Evolutionary conservation across 129 eudicot species (phyloP).

Genomic region (Oenanthe sinensis): DNA sequence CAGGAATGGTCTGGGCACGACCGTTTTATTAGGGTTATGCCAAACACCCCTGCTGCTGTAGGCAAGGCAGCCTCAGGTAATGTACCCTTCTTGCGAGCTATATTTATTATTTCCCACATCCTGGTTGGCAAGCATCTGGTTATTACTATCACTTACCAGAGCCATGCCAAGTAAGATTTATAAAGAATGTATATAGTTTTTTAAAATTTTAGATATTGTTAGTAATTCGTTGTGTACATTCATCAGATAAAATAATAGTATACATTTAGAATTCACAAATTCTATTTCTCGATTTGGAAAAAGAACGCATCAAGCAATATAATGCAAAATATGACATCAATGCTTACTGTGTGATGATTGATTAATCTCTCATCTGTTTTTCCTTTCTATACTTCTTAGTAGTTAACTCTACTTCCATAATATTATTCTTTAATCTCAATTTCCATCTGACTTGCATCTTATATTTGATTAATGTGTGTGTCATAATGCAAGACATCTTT

Average conservation of each 20-base stretch:
- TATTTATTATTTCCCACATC: background rate
- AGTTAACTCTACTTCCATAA: background rate
- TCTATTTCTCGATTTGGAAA: background rate
- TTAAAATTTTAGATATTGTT: background rate
- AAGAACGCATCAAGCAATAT: background rate
- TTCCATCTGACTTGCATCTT: background rate
- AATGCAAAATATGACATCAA: background rate
- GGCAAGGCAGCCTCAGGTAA: constrained; percentile 94
- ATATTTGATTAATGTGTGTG: background rate
- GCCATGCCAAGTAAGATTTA: background rate
- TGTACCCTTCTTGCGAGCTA: background rate
- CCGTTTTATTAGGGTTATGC: constrained; percentile 97
- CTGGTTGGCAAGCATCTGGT: background rate
- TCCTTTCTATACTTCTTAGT: background rate
- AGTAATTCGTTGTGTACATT: background rate
- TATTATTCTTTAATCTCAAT: background rate
- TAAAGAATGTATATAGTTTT: background rate
- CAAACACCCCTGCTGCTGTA: constrained; percentile 97
- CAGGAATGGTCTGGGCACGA: constrained; percentile 97
- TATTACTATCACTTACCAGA: background rate
- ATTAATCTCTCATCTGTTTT: background rate
- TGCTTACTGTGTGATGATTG: background rate
- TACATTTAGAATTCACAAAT: background rate
- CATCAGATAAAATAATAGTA: background rate
- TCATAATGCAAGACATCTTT: background rate